Conservation (phyloP, 768 basidiomycete species). For the Lentinula boryana region DNA sequence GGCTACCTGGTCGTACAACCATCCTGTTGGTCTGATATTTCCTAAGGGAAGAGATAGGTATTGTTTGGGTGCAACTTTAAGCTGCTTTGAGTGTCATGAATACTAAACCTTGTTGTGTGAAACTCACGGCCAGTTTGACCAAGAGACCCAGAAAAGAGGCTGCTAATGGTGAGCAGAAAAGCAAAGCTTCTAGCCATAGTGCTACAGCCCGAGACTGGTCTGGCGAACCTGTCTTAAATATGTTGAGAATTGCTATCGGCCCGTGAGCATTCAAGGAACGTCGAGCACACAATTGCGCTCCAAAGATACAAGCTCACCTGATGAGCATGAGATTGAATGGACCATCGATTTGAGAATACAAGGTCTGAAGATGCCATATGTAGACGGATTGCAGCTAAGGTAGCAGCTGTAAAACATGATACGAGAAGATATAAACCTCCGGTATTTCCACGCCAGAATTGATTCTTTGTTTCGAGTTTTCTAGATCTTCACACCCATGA, state of each 20-base stretch:
- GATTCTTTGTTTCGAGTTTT: background rate
- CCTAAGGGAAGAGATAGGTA: slow-evolving; percentile 34
- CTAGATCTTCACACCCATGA: background rate
- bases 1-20: slow-evolving; percentile 34
- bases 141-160: background rate
- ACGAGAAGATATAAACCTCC: background rate
- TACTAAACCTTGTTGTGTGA: no score
- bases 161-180: background rate
- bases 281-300: background rate
- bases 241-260: background rate
- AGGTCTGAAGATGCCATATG: background rate
- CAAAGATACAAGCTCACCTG: background rate
- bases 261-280: background rate
- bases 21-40: slow-evolving; percentile 31
- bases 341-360: background rate
- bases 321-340: background rate
- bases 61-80: slow-evolving; percentile 35
- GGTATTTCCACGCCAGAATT: slow-evolving; percentile 12
- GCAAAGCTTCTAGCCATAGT: background rate
- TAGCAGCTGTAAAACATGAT: background rate
- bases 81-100: background rate
- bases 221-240: background rate
- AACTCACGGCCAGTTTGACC: slow-evolving; percentile 3
- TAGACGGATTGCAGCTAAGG: background rate
- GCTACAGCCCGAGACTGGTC: background rate